Conservation (phyloP, 306 rosid genomes). For the Lathyrus aphaca region DNA sequence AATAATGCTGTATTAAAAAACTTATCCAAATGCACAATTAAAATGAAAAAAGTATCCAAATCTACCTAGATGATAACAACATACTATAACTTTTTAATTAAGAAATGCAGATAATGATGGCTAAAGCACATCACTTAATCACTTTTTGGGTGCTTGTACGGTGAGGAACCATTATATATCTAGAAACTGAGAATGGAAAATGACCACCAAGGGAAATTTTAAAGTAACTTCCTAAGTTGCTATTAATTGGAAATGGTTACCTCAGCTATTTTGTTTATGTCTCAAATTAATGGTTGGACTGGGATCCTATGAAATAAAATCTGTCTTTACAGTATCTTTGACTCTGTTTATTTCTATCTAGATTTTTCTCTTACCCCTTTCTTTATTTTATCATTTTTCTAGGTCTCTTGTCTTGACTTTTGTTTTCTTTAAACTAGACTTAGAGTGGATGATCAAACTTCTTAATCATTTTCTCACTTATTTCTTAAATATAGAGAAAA, state of each 20-base stretch:
- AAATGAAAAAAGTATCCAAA: no score
- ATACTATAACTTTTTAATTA: no score
- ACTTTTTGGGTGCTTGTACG: neutral
- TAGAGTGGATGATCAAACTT: neutral
- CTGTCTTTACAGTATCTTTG: neutral
- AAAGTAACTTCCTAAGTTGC: neutral
- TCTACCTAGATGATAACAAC: no score
- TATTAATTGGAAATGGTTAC: neutral
- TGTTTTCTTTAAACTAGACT: neutral
- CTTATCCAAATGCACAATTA: no score
- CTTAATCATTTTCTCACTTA: neutral
- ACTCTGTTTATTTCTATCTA: neutral
- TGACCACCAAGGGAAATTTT: neutral
- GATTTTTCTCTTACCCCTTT: neutral
- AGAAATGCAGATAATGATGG: neutral
- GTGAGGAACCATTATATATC: neutral
- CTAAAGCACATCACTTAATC: neutral
- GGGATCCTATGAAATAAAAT: neutral
- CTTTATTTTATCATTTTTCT: neutral
- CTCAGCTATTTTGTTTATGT: neutral
- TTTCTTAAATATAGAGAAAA: no score
- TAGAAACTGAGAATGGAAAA: neutral
- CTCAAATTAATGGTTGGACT: neutral
- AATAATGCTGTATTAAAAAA: no score
- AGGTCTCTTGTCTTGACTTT: neutral